Percentiles rank a stretch among this genome's conserved stretches.
phyloP scores from a whole-genome alignment of 2,329 filamentous ascomycete species.

The Aspergillus amoenus region DNA sequence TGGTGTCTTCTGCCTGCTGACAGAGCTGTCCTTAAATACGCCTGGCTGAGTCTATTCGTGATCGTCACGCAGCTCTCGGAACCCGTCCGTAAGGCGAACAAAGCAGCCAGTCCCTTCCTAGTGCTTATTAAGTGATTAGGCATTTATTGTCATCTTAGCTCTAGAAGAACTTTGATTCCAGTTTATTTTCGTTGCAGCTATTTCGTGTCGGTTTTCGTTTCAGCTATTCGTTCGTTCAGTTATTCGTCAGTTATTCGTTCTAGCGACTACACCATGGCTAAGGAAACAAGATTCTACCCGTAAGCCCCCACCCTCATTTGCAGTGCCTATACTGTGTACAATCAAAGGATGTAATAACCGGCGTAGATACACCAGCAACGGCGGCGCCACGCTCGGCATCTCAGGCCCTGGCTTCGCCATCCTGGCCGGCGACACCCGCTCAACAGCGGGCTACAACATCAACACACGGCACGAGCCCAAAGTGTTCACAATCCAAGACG shows the following conservation, averaged over 20 bases:
- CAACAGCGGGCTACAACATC: neutral
- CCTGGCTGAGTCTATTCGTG: neutral
- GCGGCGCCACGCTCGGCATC: neutral
- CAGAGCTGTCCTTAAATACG: neutral
- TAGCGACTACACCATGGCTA: neutral
- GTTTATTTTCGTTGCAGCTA: too few relatives aligned
- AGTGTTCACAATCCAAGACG: neutral
- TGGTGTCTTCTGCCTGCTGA: neutral
- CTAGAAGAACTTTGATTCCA: too few relatives aligned
- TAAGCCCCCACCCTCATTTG: neutral
- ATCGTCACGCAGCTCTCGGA: too few relatives aligned
- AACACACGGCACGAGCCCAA: neutral
- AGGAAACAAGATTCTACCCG: slow-evolving; percentile 1
- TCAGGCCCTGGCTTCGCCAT: neutral
- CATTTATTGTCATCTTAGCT: too few relatives aligned
- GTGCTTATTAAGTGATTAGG: too few relatives aligned
- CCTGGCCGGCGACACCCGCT: neutral
- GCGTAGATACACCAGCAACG: neutral
- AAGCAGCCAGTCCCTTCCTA: too few relatives aligned
- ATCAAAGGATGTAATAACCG: neutral
- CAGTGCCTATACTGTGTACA: too few relatives aligned
- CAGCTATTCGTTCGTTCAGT: too few relatives aligned
- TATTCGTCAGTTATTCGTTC: too few relatives aligned
- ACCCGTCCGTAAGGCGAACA: too few relatives aligned
- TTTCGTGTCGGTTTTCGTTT: too few relatives aligned